Conservation (phyloP, 169 alveolate species). For the Pseudocohnilembus persalinus region DNA sequence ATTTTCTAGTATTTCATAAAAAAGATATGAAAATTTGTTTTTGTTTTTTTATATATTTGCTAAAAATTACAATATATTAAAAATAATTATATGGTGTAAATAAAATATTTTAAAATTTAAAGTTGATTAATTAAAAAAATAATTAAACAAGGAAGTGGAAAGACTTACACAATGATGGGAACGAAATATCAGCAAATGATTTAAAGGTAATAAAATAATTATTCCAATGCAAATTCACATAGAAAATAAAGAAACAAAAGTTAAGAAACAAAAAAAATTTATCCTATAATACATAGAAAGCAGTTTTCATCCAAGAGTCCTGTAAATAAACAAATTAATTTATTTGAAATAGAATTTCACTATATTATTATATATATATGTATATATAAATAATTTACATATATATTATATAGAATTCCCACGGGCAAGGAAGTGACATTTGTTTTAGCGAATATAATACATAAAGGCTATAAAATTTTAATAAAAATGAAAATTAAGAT, state of each 20-base stretch:
- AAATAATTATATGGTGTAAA: neutral
- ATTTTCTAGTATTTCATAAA: conserved; percentile 58
- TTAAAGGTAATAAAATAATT: no score
- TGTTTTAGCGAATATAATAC: no score
- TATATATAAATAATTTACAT: no score
- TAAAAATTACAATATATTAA: no score
- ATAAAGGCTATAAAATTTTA: no score
- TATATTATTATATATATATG: no score
- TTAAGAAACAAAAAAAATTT: neutral
- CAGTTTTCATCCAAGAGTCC: neutral
- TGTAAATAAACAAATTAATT: neutral
- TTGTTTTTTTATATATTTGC: no score
- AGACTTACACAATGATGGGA: neutral
- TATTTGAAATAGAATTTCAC: no score
- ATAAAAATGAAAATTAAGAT: no score
- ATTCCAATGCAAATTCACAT: neutral
- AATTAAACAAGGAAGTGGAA: no score
- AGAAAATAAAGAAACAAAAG: neutral
- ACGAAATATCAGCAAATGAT: neutral
- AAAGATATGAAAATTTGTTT: conserved; percentile 23
- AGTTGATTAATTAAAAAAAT: neutral
- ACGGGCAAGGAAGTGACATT: no score
- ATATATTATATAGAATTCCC: no score
- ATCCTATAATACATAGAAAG: neutral
- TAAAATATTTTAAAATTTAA: neutral